These are phyloP conservation scores for Sugiyamaella americana DNA, from an alignment of 805 yeast species.

Conservation along the genomic window DNA sequence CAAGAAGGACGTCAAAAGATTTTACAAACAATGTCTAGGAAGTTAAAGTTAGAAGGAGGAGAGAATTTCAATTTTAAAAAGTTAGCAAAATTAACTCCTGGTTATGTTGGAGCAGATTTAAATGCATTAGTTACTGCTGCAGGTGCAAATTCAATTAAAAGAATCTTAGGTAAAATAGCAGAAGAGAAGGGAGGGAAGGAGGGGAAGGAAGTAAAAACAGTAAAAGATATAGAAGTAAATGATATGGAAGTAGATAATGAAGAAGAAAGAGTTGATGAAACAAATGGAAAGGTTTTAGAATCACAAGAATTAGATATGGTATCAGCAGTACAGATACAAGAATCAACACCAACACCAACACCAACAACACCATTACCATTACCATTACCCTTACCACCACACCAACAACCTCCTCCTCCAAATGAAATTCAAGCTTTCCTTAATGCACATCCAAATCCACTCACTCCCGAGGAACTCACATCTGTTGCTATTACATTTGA, in stretches of 20 bases:
- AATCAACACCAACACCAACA: slow-evolving; percentile 1
- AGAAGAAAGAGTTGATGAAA: slow-evolving; percentile 30
- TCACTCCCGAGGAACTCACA: slow-evolving; percentile 66
- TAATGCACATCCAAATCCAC: slow-evolving; percentile 65
- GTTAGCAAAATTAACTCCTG: slow-evolving; percentile 91
- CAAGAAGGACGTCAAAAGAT: slow-evolving; percentile 75
- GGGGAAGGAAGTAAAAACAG: slow-evolving; percentile 27
- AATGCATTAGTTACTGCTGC: slow-evolving; percentile 93
- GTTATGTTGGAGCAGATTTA: slow-evolving; percentile 96
- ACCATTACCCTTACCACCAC: too few species aligned
- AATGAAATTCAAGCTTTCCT: neutral
- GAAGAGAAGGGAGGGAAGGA: slow-evolving; percentile 4
- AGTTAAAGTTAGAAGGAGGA: slow-evolving; percentile 59
- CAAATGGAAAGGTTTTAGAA: slow-evolving; percentile 30
- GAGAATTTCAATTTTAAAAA: slow-evolving; percentile 53
- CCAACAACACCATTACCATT: too few species aligned
- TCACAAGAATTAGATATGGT: neutral
- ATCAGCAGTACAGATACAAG: slow-evolving; percentile 20
- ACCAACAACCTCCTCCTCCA: neutral
- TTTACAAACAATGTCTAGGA: slow-evolving; percentile 62
- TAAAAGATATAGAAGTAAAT: slow-evolving; percentile 6
- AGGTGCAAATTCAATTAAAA: slow-evolving; percentile 86
- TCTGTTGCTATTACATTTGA: slow-evolving; percentile 69
- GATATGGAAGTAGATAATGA: slow-evolving; percentile 7
- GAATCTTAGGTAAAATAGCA: slow-evolving; percentile 59